Conservation (phyloP, 2,329 filamentous ascomycete genomes). For the Dactylellina drechsleri region DNA sequence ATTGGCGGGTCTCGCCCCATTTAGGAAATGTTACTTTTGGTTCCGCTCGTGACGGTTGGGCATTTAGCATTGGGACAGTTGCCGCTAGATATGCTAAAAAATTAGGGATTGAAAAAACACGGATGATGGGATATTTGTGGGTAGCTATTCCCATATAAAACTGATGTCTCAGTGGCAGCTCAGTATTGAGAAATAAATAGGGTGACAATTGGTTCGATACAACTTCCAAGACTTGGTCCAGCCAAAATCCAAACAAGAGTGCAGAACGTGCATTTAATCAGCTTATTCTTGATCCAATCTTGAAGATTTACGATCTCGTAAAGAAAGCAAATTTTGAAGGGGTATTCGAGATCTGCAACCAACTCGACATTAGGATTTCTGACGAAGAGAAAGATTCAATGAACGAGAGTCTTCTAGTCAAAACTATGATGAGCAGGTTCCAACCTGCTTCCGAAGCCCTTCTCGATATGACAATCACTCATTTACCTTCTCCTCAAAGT, state of each 20-base stretch:
- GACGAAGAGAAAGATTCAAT: conserved; percentile 89
- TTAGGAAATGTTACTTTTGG: conserved; percentile 98
- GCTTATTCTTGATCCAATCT: conserved; percentile 99
- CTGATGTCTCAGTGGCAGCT: background rate
- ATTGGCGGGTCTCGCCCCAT: conserved; percentile 98
- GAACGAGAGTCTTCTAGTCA: conserved; percentile 91
- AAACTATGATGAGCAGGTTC: conserved; percentile 98
- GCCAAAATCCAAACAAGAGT: conserved; percentile 76
- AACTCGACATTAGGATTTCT: conserved; percentile 92
- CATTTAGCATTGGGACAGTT: conserved; percentile 98
- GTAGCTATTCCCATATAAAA: conserved; percentile 63
- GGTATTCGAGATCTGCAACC: conserved; percentile 80
- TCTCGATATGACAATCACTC: conserved; percentile 99
- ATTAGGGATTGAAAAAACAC: conserved; percentile 98
- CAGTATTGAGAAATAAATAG: conserved; percentile 60
- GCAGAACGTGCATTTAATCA: conserved; percentile 99
- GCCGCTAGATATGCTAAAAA: conserved; percentile 97
- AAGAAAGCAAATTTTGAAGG: conserved; percentile 99
- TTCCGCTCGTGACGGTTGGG: conserved; percentile 99
- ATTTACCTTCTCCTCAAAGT: conserved; percentile 93
- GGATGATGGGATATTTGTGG: conserved; percentile 99
- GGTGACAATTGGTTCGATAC: conserved; percentile 99
- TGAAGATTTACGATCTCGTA: conserved; percentile 95
- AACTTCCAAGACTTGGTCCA: conserved; percentile 99
- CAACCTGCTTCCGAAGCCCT: conserved; percentile 96